Base-by-base conservation (phyloP, 257 asterid species). In the Verbascum thapsus region DNA sequence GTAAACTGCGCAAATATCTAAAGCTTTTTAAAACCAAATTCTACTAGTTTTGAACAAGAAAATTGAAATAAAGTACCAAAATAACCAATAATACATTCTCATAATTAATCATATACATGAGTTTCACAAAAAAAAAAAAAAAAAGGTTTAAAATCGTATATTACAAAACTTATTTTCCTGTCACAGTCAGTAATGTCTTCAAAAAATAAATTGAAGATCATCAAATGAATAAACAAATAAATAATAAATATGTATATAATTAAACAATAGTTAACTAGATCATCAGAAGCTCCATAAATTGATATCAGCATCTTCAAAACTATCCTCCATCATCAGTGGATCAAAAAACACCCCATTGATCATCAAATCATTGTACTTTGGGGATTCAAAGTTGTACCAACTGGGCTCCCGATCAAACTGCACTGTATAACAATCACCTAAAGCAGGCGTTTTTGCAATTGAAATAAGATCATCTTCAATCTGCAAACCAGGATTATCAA, bases 341-440 rank as follows among this genome's bases (percentile, higher is more conserved):
- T 89, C 98, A 66, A 72, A 81, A 66, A 85, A 83, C 51, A 56
- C 56, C 47, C 81, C 95, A 61, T 75, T 60, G 22, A 85, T 22
- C 96, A 88, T 80, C 47, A n/a, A n/a, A n/a, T 83, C 86, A 8
- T 40, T 60, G 76, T 81, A 88, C 84, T 81, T 85, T 0, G 96
- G 96, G 26, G 90, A 83, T 48, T 89, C 96, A 58, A 89, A 83
- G 83, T 69, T 76, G 80, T 79, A 79, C 95, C 95, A 82, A 12
- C 32, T 18, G 26, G 9, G 35, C 44, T 64, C 70, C 18, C 53
- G n/a, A n/a, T n/a, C 70, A 13, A 64, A 64, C 38, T 53, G 70
- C 13, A 20, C 45, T 13, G 62, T 11, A 39, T 53, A 50, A 49
- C 63, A 70, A 5, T 43, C 61, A 2, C 30, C 65, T 2, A 37